Percentiles rank a stretch among this genome's conserved stretches.
Conservation (phyloP, 2,329 filamentous ascomycete species). For the Trichoderma asperellum region DNA sequence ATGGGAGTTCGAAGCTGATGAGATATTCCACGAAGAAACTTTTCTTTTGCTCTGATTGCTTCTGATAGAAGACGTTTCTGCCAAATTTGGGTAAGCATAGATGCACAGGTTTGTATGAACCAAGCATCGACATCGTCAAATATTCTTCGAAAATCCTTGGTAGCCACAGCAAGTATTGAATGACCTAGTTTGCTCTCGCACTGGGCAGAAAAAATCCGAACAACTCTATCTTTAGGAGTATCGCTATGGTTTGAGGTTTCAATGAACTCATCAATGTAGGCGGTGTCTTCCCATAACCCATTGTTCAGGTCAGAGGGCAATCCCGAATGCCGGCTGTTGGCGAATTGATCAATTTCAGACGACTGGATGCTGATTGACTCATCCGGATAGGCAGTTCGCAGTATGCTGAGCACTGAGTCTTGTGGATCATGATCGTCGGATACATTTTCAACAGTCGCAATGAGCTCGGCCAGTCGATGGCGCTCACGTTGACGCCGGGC, state of each 20-base stretch:
- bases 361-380: neutral
- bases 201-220: neutral
- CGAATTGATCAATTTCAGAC: neutral
- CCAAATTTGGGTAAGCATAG: constrained; percentile 7
- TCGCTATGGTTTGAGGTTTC: neutral
- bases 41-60: constrained; percentile 14
- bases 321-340: neutral
- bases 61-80: constrained; percentile 1
- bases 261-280: neutral
- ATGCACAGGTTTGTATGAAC: constrained; percentile 10
- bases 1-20: constrained; percentile 13
- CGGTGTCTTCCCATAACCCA: neutral
- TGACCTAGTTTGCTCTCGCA: neutral
- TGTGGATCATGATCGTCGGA: neutral
- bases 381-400: neutral
- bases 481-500: neutral
- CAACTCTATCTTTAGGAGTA: neutral
- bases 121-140: constrained; percentile 12
- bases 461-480: neutral
- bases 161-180: neutral
- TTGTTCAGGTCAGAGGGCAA: neutral
- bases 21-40: constrained; percentile 11
- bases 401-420: neutral
- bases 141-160: constrained; percentile 2
- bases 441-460: neutral